A percentile compares a stretch with the other conserved stretches of the same genome.
Evolutionary conservation across 345 rosid species (phyloP).

Genomic region (Raphanus sativus): DNA sequence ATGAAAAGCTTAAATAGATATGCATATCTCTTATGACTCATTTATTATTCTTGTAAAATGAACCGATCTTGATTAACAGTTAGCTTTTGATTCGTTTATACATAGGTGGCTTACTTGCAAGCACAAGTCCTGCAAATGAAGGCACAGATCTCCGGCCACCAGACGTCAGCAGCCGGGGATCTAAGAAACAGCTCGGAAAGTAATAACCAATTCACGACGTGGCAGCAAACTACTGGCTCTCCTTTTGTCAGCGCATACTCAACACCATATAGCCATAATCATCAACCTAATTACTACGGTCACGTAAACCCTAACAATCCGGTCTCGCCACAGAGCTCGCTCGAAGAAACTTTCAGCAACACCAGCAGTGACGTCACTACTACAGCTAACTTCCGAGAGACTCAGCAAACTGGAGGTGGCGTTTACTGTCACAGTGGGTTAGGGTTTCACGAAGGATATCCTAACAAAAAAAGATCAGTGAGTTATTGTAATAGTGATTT

Average conservation of each 20-base stretch:
- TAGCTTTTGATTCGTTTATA: slow-evolving; percentile 6
- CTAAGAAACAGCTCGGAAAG: slow-evolving; percentile 23
- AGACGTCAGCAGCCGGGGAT: slow-evolving; percentile 33
- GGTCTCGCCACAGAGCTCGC: slow-evolving; percentile 77
- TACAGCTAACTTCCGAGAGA: slow-evolving; percentile 25
- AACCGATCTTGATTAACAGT: neutral
- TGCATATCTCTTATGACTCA: neutral
- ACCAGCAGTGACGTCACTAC: slow-evolving; percentile 37
- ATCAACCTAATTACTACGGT: slow-evolving; percentile 20
- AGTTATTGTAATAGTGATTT: slow-evolving; percentile 46
- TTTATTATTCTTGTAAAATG: slow-evolving; percentile 4
- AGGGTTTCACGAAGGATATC: slow-evolving; percentile 41
- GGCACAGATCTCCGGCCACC: slow-evolving; percentile 63
- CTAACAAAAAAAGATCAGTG: slow-evolving; percentile 37
- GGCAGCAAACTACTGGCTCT: slow-evolving; percentile 41
- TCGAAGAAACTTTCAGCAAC: slow-evolving; percentile 58
- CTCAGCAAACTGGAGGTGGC: slow-evolving; percentile 17
- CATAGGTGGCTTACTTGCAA: slow-evolving; percentile 77
- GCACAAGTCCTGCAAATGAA: slow-evolving; percentile 86
- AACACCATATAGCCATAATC: slow-evolving; percentile 27
- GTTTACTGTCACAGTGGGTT: slow-evolving; percentile 29
- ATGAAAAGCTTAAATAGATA: neutral
- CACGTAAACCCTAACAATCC: slow-evolving; percentile 46
- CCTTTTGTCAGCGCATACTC: slow-evolving; percentile 29
- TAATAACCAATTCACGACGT: slow-evolving; percentile 14